Percentiles rank a stretch among this genome's conserved stretches.
These are phyloP conservation scores for Dalechampia spathulata DNA, from an alignment of 441 rosid species.

Conservation along the genomic window DNA sequence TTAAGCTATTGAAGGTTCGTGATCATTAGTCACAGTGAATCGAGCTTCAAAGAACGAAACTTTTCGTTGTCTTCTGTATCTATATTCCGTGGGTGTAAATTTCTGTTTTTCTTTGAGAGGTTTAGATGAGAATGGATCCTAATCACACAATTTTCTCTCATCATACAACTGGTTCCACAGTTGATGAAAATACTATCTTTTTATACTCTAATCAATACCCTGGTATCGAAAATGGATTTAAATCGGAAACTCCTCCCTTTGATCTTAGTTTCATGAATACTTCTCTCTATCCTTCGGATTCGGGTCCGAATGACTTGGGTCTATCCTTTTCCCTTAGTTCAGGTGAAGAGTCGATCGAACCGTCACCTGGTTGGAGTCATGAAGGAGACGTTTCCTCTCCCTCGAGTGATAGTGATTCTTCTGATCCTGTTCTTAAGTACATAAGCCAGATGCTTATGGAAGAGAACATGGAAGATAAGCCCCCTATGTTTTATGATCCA, in stretches of 20 bases:
- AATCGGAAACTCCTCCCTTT: conserved; percentile 24
- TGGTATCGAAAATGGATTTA: conserved; percentile 19
- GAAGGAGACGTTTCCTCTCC: conserved; percentile 32
- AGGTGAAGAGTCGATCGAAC: conserved; percentile 5
- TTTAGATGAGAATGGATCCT: conserved; percentile 29
- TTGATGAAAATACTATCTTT: conserved; percentile 22
- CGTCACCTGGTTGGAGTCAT: conserved; percentile 20
- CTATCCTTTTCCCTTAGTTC: conserved; percentile 12
- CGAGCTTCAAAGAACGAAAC: background rate
- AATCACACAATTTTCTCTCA: conserved; percentile 24
- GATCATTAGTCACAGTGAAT: background rate
- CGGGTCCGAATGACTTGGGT: conserved; percentile 17
- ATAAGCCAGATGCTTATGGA: conserved; percentile 78
- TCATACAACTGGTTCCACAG: conserved; percentile 19
- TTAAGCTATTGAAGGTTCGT: too few relatives aligned
- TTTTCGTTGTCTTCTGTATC: background rate
- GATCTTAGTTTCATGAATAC: conserved; percentile 22
- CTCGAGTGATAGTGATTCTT: conserved; percentile 38
- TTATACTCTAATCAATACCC: conserved; percentile 20
- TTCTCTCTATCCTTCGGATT: conserved; percentile 18
- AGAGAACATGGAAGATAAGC: conserved; percentile 55
- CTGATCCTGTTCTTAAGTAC: conserved; percentile 45
- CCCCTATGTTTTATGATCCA: conserved; percentile 51
- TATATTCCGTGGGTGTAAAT: background rate
- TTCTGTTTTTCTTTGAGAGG: background rate